Conservation (phyloP, 306 rosid species). For the Potentilla sterilis region DNA sequence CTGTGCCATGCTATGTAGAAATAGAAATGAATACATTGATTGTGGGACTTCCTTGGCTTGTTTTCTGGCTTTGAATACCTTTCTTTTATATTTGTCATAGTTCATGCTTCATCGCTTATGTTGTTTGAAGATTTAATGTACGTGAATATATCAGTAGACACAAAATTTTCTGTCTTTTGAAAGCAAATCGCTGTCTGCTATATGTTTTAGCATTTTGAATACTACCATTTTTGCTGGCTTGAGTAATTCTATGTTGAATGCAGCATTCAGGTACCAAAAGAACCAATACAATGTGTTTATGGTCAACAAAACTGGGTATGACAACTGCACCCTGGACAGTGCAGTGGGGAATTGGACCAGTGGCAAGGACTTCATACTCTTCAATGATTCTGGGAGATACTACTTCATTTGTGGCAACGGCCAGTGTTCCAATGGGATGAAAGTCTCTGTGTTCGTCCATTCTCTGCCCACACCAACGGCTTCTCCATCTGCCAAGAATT, state of each 20-base stretch:
- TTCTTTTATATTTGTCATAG: too few relatives aligned
- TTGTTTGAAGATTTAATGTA: background rate
- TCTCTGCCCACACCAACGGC: constrained; percentile 53
- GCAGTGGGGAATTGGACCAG: constrained; percentile 87
- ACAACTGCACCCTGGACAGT: constrained; percentile 79
- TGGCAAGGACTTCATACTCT: constrained; percentile 81
- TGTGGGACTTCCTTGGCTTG: background rate
- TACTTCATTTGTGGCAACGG: constrained; percentile 89
- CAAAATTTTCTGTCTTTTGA: background rate
- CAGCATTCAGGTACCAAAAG: constrained; percentile 88
- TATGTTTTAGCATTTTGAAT: background rate
- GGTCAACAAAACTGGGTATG: constrained; percentile 89
- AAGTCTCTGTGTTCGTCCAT: constrained; percentile 68
- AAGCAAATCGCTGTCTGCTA: background rate
- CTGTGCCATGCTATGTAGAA: background rate
- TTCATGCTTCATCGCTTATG: background rate
- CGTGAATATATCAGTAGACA: background rate
- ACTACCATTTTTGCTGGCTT: background rate
- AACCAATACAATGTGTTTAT: constrained; percentile 86
- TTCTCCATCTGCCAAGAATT: constrained; percentile 17
- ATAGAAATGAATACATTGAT: background rate
- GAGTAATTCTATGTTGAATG: background rate
- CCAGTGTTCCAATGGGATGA: constrained; percentile 83
- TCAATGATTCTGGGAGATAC: constrained; percentile 56
- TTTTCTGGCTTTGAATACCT: background rate